These are phyloP conservation scores for Acanthochlamys bracteata DNA, from an alignment of 106 monocot genomes.

Conservation along the genomic window DNA sequence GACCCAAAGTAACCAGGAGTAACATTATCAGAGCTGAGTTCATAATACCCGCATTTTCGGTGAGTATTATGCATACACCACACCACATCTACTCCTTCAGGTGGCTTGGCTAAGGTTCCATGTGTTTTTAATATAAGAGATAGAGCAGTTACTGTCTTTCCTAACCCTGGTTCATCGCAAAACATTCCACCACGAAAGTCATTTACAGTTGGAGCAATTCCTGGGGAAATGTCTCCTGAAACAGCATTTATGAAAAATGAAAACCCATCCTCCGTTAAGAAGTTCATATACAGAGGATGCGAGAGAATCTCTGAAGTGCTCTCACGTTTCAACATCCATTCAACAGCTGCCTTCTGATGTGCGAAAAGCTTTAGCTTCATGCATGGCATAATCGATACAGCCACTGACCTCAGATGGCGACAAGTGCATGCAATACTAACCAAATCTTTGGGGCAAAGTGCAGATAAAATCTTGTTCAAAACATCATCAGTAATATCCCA, in stretches of 20 bases:
- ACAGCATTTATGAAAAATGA: slow-evolving; percentile 51
- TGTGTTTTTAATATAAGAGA: slow-evolving; percentile 92
- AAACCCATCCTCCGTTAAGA: slow-evolving; percentile 73
- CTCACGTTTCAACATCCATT: slow-evolving; percentile 95
- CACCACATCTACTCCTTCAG: slow-evolving; percentile 54
- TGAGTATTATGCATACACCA: slow-evolving; percentile 68
- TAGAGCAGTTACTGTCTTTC: slow-evolving; percentile 88
- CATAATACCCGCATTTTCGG: slow-evolving; percentile 75
- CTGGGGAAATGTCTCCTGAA: slow-evolving; percentile 64
- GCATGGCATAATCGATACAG: slow-evolving; percentile 57
- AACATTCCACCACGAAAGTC: slow-evolving; percentile 94
- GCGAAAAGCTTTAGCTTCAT: slow-evolving; percentile 95
- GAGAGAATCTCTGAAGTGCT: slow-evolving; percentile 27
- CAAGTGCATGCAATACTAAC: slow-evolving; percentile 58
- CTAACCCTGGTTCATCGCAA: slow-evolving; percentile 97
- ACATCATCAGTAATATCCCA: slow-evolving; percentile 87
- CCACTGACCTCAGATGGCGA: slow-evolving; percentile 60
- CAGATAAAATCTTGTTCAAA: slow-evolving; percentile 35
- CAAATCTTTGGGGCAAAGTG: slow-evolving; percentile 61
- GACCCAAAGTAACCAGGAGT: slow-evolving; percentile 20
- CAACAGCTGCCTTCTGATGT: slow-evolving; percentile 88
- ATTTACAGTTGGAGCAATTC: slow-evolving; percentile 40
- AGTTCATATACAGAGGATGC: slow-evolving; percentile 67
- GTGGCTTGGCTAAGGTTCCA: slow-evolving; percentile 71
- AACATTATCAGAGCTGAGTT: slow-evolving; percentile 37